Evolutionary conservation across 2,329 filamentous ascomycete species (phyloP), one percentile per base, ranked within the genome.

Genomic region (Exophiala aquamarina): DNA sequence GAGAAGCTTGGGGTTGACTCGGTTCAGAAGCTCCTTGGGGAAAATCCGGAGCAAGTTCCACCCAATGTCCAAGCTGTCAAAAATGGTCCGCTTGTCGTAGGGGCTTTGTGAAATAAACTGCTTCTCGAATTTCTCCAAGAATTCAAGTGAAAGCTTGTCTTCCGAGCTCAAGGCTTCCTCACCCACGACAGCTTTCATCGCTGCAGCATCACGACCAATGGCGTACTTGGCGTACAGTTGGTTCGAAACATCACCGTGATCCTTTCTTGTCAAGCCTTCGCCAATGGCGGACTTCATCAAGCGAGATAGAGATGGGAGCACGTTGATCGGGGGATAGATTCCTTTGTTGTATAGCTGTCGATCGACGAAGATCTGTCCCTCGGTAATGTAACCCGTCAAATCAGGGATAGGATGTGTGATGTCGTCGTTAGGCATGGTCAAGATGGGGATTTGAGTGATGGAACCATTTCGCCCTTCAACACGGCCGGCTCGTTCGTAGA

Each of bases 231-330:
- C 93, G 70, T 98, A 98, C 57, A 98, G 82, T 78, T 98, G 93
- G 78, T 98, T 98, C 60, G 93, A 98, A 41, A 98, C 93, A 73
- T 98, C 93, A 61, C 89, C 89, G 72, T 98, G 93, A 65, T 98
- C 94, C 72, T 89, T 91, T 63, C 93, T 87, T 19, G 93, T 98
- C 79, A 91, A 92, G 57, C 89, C 89, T 74, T 97, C 91, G 62
- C 93, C 93, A 65, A 98, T 98, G 69, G 93, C 93, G 64, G 93
- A 98, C 75, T 98, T 98, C 93, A 98, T 98, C 67, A 98, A 86
- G 82, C 93, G 93, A 18, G 93, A 98, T 31, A 98, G 86, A 38
- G 93, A 98, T 18, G 93, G 93, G 53, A 98, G 77, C 56, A 98
- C 93, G 76, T 98, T 98, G 78, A 98, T 98, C 15, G 93, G 93